Base-by-base conservation (phyloP, 23 red algal species). In the Cyanidium caldarium region DNA sequence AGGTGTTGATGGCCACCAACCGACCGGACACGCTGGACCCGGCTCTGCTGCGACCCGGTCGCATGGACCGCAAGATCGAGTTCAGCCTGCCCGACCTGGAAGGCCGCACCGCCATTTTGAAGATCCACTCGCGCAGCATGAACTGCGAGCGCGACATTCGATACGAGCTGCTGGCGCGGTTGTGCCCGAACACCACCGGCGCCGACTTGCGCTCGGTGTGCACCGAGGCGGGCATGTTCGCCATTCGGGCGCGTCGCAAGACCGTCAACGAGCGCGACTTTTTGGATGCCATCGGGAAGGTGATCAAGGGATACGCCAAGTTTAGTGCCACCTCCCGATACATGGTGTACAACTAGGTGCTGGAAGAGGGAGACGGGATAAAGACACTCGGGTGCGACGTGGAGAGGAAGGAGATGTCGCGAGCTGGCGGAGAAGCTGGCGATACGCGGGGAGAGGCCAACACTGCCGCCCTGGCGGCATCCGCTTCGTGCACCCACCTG, bases 1-100 rank as follows among this genome's bases (percentile, higher is more conserved):
- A 98, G 78, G 92, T 98, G 23, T 70, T 98, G 45, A 98, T 98
- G 92, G 92, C 92, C 38, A 98, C 92, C 2, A 98, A 98, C 66
- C 72, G 92, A 44, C 92, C 92, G 0, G 92, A 98, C 61, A 98
- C 92, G 21, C 72, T 98, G 39, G 92, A 98, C 77, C 92, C 92
- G 39, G 92, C 92, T 19, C 75, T 98, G 36, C 44, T 98, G 37
- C 77, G 92, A 65, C 92, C 92, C 15, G 92, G 92, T 34, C 83
- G 92, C 2, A 81, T 98, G 36, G 92, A 98, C 65, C 84, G 92
- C 20, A 98, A 98, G 65, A 98, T 98, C 74, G 92, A 98, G 75
- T 79, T 98, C 43, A 84, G 83, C 14, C 78, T 98, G 19, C 92
- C 92, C 3, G 92, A 98, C 51, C 68, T 98, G 31, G 92, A 98